These are phyloP conservation scores for Pelagophyceae sp. DNA, from an alignment of 352 stramenopile species.

Conservation along the genomic window DNA sequence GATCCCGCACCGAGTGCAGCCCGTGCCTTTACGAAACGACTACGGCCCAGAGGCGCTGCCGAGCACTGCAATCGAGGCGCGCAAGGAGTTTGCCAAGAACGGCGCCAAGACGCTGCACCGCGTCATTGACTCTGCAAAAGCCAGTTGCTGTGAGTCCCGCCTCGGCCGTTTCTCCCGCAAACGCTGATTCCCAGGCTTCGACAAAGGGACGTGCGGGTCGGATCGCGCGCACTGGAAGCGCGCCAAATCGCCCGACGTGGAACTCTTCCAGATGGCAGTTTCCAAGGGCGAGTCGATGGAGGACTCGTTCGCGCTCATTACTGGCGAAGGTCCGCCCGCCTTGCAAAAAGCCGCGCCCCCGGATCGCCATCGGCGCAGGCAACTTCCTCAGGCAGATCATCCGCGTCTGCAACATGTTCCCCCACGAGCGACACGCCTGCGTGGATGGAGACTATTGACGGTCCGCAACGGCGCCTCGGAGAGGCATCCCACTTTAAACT, in stretches of 20 bases:
- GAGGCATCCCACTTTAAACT: too few species aligned
- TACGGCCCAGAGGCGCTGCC: too few species aligned
- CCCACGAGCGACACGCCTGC: too few species aligned
- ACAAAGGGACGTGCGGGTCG: not conserved
- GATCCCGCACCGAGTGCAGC: slow-evolving; percentile 2
- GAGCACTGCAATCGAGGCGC: too few species aligned
- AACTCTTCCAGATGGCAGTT: slow-evolving; percentile 1
- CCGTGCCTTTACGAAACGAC: not conserved
- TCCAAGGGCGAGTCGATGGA: not conserved
- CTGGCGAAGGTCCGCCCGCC: slow-evolving; percentile 10
- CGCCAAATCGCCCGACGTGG: not conserved
- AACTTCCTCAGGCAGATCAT: slow-evolving; percentile 14
- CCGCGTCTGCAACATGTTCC: slow-evolving; percentile 1
- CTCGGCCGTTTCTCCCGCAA: too few species aligned
- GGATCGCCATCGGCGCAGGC: not conserved
- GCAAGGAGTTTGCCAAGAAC: not conserved
- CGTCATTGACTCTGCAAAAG: not conserved
- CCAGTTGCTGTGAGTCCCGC: too few species aligned
- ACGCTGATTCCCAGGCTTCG: too few species aligned
- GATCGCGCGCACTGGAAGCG: slow-evolving; percentile 3
- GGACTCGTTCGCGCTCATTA: slow-evolving; percentile 12
- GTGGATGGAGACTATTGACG: too few species aligned
- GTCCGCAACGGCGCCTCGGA: too few species aligned
- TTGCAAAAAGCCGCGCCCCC: not conserved
- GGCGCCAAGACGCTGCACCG: not conserved